phyloP scores from a whole-genome alignment of 768 basidiomycete genomes.

The Boletus bicolor region DNA sequence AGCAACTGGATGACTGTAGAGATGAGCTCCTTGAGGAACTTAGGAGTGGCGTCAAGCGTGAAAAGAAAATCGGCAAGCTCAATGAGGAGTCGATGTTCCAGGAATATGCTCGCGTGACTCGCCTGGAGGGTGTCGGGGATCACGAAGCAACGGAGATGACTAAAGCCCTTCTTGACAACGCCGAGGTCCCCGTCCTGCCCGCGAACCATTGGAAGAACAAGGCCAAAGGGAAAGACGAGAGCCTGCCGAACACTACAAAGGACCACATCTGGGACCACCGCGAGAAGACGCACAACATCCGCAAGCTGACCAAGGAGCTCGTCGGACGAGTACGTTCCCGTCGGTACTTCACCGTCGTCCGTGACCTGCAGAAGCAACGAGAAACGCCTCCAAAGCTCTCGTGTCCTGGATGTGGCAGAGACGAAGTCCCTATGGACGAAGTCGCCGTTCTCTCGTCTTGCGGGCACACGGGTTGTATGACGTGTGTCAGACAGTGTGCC shows the following conservation, averaged over 20 bases:
- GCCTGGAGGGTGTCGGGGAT: slow-evolving; percentile 68
- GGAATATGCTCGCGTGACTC: slow-evolving; percentile 68
- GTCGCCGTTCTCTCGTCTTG: slow-evolving; percentile 88
- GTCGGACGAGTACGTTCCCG: slow-evolving; percentile 86
- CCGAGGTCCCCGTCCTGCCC: slow-evolving; percentile 42
- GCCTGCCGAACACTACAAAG: slow-evolving; percentile 51
- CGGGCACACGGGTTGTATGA: slow-evolving; percentile 81
- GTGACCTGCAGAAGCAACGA: slow-evolving; percentile 78
- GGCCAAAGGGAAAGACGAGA: slow-evolving; percentile 53
- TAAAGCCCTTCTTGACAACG: slow-evolving; percentile 56
- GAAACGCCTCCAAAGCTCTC: slow-evolving; percentile 55
- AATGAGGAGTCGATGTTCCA: slow-evolving; percentile 75
- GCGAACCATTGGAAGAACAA: slow-evolving; percentile 37
- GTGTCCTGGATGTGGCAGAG: slow-evolving; percentile 60
- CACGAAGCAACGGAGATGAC: slow-evolving; percentile 67
- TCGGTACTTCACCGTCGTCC: slow-evolving; percentile 89
- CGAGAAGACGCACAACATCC: slow-evolving; percentile 83
- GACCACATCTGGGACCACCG: slow-evolving; percentile 77
- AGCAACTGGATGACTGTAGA: slow-evolving; percentile 78
- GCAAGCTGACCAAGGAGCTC: slow-evolving; percentile 82
- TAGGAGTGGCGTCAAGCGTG: slow-evolving; percentile 59
- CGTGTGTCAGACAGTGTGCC: slow-evolving; percentile 70
- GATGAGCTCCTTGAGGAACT: slow-evolving; percentile 66
- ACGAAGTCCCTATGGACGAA: slow-evolving; percentile 58
- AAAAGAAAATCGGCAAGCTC: slow-evolving; percentile 61